Evolutionary conservation across 106 monocot species (phyloP).

Genomic region (Allium sativum): DNA sequence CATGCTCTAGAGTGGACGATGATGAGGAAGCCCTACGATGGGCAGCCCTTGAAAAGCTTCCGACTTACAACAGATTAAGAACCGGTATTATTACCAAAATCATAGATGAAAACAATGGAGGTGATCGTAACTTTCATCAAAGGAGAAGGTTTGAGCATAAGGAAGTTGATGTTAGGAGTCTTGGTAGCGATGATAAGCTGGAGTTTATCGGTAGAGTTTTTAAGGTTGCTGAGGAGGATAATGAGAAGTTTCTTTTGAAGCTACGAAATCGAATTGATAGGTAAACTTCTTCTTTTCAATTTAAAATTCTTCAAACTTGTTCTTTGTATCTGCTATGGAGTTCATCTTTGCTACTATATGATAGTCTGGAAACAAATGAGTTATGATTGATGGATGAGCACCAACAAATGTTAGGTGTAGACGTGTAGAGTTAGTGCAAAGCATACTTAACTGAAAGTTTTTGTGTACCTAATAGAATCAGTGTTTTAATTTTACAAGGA

Average conservation of each 20-base stretch:
- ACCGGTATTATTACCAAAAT: constrained; percentile 31
- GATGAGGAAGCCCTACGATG: constrained; percentile 65
- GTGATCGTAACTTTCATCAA: neutral
- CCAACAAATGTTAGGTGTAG: too few species aligned
- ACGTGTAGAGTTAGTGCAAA: too few species aligned
- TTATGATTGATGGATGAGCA: neutral
- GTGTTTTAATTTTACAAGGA: too few species aligned
- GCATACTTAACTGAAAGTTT: too few species aligned
- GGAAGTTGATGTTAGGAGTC: constrained; percentile 47
- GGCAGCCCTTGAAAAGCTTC: constrained; percentile 64
- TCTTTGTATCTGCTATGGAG: neutral
- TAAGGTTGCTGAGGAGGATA: constrained; percentile 54
- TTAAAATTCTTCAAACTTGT: neutral
- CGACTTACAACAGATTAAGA: constrained; percentile 44
- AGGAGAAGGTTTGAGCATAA: constrained; percentile 17
- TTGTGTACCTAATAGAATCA: too few species aligned
- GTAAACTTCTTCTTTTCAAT: constrained; percentile 6
- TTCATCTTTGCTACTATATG: neutral
- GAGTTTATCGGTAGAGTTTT: constrained; percentile 60
- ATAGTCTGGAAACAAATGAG: neutral
- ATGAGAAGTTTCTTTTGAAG: constrained; percentile 48
- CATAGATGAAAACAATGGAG: constrained; percentile 5
- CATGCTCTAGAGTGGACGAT: constrained; percentile 10
- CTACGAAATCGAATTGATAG: constrained; percentile 47
- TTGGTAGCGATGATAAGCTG: constrained; percentile 35